These are phyloP conservation scores for Chalara sp. DNA, from an alignment of 2,329 filamentous ascomycete genomes.

Conservation along the genomic window DNA sequence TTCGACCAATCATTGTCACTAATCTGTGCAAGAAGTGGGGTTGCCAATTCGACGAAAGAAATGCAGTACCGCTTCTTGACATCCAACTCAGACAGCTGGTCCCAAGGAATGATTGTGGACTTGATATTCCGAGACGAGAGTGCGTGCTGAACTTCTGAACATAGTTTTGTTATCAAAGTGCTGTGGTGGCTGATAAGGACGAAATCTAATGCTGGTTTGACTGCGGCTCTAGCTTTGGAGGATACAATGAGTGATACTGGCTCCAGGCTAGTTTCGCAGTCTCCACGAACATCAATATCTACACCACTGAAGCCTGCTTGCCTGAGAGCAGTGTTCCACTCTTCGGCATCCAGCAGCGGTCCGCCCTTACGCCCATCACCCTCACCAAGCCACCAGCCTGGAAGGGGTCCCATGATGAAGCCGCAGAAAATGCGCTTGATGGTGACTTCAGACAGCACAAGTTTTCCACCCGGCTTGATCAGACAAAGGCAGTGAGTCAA, in stretches of 20 bases:
- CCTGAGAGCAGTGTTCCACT: slow-evolving; percentile 4
- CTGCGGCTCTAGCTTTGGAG: not conserved
- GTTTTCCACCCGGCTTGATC: slow-evolving; percentile 22
- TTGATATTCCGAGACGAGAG: not conserved
- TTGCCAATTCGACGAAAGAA: no score
- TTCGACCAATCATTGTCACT: no score
- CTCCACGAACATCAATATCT: not conserved
- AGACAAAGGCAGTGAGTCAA: slow-evolving; percentile 20
- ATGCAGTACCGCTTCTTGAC: not conserved
- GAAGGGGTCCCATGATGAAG: slow-evolving; percentile 25
- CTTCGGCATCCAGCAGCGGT: not conserved
- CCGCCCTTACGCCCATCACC: not conserved
- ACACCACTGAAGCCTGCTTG: not conserved
- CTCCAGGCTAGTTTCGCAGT: slow-evolving; percentile 1
- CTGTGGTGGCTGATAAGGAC: no score
- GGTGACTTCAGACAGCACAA: slow-evolving; percentile 18
- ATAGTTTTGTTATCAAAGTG: no score
- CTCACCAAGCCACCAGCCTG: slow-evolving; percentile 32
- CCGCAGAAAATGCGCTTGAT: not conserved
- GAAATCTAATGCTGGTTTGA: not conserved
- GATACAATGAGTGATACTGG: slow-evolving; percentile 1
- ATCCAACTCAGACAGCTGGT: not conserved
- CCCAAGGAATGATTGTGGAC: not conserved
- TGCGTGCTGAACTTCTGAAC: no score
- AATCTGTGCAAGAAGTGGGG: no score